Evolutionary conservation across 768 basidiomycete species (phyloP), one percentile per base, ranked within the genome.

Genomic region (Leccinum subtestaceum): DNA sequence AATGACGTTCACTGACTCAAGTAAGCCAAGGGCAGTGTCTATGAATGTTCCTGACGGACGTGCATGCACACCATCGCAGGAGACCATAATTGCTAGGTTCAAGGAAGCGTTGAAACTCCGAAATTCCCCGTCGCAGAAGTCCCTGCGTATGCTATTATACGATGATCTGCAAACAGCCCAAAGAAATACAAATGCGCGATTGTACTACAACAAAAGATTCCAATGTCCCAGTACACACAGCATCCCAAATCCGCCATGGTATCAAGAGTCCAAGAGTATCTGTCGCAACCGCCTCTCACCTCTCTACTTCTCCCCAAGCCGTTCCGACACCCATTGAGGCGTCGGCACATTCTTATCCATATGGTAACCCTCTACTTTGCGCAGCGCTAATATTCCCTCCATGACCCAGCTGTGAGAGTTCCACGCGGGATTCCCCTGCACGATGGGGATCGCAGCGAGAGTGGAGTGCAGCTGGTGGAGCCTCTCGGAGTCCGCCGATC

Each of bases 321-420:
- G 60, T 52, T 73, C 73, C 7, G 61, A 66, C 50, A 73, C 62
- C 73, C 68, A 73, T 27, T 68, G 67, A 3, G 46, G 15, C 12
- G 73, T 66, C 34, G 73, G 65, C 34, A 71, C 70, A 47, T 71
- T 62, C 51, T 72, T 74, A 50, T 73, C 71, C 8, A 73, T 52
- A 13, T 62, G 62, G 40, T 62, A 73, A 49, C 68, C 72, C 11
- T 74, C 72, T 32, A 61, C 38, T 54, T 61, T 71, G 40, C 68
- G 66, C 46, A 73, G 56, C 29, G 68, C 72, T 2, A 47, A 49
- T 60, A 74, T 55, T 38, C 70, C 73, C 34, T 73, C 73, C 65
- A 72, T 70, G 58, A 70, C 72, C 72, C 72, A 73, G 15, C 62
- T 65, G 52, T 59, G 72, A 31, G 68, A 65, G 49, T 58, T 63